Percentiles rank a stretch among this genome's conserved stretches.
Conservation (phyloP, 345 rosid species). For the Geranium brycei region DNA sequence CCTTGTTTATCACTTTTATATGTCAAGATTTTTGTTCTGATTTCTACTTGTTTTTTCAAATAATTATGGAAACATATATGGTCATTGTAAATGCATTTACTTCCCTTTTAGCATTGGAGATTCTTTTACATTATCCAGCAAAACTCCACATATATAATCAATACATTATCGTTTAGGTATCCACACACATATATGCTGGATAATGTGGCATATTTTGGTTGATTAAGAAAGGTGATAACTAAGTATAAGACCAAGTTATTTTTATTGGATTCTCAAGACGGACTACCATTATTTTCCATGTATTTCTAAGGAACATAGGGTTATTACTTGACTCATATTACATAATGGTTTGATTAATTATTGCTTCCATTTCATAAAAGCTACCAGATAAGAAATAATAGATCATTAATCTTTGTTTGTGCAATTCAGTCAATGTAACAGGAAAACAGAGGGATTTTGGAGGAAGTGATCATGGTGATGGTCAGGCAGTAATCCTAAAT, state of each 20-base stretch:
- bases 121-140: no score
- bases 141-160: no score
- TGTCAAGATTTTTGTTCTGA: neutral
- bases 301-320: no score
- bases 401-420: slow-evolving; percentile 4
- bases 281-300: neutral
- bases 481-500: slow-evolving; percentile 69
- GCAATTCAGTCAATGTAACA: slow-evolving; percentile 49
- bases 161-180: no score
- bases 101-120: neutral
- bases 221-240: neutral
- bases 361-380: neutral
- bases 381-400: neutral
- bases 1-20: neutral
- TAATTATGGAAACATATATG: neutral
- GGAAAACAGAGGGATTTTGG: slow-evolving; percentile 85
- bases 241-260: neutral
- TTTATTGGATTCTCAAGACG: neutral
- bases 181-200: neutral
- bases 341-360: neutral
- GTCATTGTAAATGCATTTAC: neutral
- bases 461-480: slow-evolving; percentile 78
- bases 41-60: neutral
- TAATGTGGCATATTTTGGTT: neutral
- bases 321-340: no score